These are phyloP conservation scores for Haematococcus sp. DNA, from an alignment of 139 green algal species.

Conservation along the genomic window DNA sequence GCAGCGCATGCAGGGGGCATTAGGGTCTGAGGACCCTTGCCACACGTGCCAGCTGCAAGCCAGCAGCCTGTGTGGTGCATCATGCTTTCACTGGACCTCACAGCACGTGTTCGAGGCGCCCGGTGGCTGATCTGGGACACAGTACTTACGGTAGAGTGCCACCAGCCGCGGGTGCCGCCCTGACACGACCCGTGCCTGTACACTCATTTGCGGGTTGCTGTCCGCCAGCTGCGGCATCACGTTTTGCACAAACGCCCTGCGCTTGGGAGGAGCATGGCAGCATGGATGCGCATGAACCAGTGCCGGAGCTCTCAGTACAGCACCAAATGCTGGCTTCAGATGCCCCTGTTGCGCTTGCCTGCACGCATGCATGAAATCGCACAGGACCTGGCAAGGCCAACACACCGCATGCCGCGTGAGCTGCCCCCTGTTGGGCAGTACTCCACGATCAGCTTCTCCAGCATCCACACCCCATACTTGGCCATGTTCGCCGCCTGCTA, in stretches of 20 bases:
- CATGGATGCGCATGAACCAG: background rate
- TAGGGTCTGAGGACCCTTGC: no score
- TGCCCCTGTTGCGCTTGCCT: no score
- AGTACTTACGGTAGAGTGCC: background rate
- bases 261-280: background rate
- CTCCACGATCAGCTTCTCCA: conserved; percentile 28
- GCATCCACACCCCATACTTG: conserved; percentile 37
- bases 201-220: background rate
- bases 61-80: no score
- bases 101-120: no score
- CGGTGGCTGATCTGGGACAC: no score
- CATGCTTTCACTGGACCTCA: no score
- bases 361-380: no score
- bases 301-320: background rate
- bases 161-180: no score
- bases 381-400: no score
- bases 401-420: conserved; percentile 31
- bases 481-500: conserved; percentile 14
- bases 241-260: background rate
- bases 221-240: background rate
- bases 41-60: no score
- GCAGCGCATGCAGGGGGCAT: no score
- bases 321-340: no score
- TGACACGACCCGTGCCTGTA: background rate
- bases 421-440: conserved; percentile 33